Evolutionary conservation across 169 alveolate species (phyloP), one percentile per base, ranked within the genome.

Genomic region (Eimeria praecox): DNA sequence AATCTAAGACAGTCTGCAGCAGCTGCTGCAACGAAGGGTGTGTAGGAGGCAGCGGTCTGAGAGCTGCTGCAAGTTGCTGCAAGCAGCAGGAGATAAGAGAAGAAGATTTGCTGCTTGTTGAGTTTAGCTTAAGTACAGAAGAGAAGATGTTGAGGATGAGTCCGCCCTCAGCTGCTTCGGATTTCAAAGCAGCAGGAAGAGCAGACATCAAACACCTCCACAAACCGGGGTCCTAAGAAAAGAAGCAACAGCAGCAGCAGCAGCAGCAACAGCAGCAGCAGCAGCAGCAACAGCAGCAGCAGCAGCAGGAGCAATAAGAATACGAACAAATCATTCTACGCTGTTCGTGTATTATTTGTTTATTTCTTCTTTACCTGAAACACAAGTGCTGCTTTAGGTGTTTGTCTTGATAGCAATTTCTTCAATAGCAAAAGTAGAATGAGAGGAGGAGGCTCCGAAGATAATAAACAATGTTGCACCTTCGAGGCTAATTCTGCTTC

Each of bases 41-140:
- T 10, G 85, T 77, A 2, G 89, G 95, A 27, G 89, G 69, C 85
- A 89, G 40, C 86, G 52, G 69, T 64, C 52, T 52, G 40, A 89
- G 49, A n/a, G 86, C 88, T 64, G 46, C 2, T 0, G 52, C 86
- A 18, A 89, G 52, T 35, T 77, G 64, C 8, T 73, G 77, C 46
- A 89, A 35, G 35, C 88, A 73, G 49, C 33, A 18, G 40, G 75
- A n/a, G 64, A 35, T 42, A 6, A 64, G 27, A 49, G 27, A 64
- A 33, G 73, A 33, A n/a, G 88, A 30, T 33, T 24, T 30, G 2
- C 54, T 20, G 59, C 95, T 24, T 5, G 40, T 0, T 6, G 18
- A 10, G 0, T 12, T 27, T 80, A 46, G 16, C 90, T 54, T 24
- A 52, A 85, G 38, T 35, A 85, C 6, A 3, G 77, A 12, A 40